These are phyloP conservation scores for Pythium guiyangense DNA, from an alignment of 352 stramenopile genomes.

Conservation along the genomic window DNA sequence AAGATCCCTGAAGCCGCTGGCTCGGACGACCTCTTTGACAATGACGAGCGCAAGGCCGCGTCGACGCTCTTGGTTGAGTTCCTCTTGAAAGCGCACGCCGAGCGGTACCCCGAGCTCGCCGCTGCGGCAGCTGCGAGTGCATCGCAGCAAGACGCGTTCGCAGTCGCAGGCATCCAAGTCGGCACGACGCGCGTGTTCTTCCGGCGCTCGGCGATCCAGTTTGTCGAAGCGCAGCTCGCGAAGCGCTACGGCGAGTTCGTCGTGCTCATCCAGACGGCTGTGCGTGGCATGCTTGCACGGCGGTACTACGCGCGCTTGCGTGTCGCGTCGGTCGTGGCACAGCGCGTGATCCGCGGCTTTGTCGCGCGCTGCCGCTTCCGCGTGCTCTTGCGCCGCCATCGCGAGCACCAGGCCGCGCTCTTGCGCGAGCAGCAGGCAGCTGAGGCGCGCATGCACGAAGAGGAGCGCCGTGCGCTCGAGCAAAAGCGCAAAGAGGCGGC, in stretches of 20 bases:
- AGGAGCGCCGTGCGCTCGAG: conserved; percentile 22
- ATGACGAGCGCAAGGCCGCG: conserved; percentile 42
- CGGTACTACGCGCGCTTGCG: conserved; percentile 48
- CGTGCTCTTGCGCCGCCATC: conserved; percentile 41
- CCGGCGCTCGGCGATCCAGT: conserved; percentile 78
- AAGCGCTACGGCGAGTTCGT: conserved; percentile 86
- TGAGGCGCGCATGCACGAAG: conserved; percentile 27
- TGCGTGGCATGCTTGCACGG: conserved; percentile 49
- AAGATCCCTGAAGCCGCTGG: conserved; percentile 52
- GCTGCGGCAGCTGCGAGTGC: conserved; percentile 18
- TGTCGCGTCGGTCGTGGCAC: conserved; percentile 31
- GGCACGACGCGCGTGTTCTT: conserved; percentile 82
- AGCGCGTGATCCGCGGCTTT: conserved; percentile 65
- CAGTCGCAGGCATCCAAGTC: conserved; percentile 70
- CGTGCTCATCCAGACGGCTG: conserved; percentile 76
- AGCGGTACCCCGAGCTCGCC: conserved; percentile 55
- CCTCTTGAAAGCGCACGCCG: conserved; percentile 59
- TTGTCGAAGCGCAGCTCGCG: conserved; percentile 78
- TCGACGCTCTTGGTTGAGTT: conserved; percentile 60
- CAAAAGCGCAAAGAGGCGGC: conserved; percentile 12
- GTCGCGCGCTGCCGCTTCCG: conserved; percentile 55
- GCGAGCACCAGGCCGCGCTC: conserved; percentile 35
- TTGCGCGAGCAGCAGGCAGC: conserved; percentile 32
- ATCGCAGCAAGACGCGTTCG: conserved; percentile 35
- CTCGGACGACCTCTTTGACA: conserved; percentile 49